phyloP scores from a whole-genome alignment of 345 rosid species.

The Ceriops tagal region DNA sequence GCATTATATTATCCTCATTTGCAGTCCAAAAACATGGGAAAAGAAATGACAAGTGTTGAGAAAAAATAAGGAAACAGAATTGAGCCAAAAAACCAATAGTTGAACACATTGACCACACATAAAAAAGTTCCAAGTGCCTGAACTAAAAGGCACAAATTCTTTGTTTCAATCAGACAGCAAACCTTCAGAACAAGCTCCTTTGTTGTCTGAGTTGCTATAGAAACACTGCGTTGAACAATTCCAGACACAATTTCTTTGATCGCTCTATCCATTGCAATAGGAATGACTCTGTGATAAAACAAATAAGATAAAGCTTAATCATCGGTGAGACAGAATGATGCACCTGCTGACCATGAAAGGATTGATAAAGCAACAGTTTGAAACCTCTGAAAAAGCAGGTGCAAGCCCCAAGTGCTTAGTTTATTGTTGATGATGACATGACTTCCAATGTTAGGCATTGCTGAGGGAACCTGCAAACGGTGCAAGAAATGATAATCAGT shows the following conservation, averaged over 20 bases:
- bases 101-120: background rate
- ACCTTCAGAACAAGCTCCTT: constrained; percentile 99
- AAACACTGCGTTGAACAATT: constrained; percentile 96
- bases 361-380: constrained; percentile 15
- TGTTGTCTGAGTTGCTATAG: constrained; percentile 95
- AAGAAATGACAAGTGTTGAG: background rate
- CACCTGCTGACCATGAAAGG: constrained; percentile 4
- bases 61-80: background rate
- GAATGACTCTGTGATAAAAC: constrained; percentile 63
- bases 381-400: constrained; percentile 91
- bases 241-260: constrained; percentile 86
- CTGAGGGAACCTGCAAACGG: constrained; percentile 57
- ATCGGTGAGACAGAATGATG: background rate
- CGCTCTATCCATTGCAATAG: constrained; percentile 91
- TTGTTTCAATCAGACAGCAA: constrained; percentile 13
- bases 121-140: constrained; percentile 12
- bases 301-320: background rate
- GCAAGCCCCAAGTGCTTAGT: constrained; percentile 61
- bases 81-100: background rate
- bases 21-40: background rate
- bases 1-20: too few relatives aligned
- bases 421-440: constrained; percentile 85
- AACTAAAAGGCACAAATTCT: constrained; percentile 2
- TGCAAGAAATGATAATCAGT: constrained; percentile 12
- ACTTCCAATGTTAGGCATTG: constrained; percentile 71